Conservation (phyloP, 1,284 basidiomycete species). For the Phylloboletellus chloephorus region DNA sequence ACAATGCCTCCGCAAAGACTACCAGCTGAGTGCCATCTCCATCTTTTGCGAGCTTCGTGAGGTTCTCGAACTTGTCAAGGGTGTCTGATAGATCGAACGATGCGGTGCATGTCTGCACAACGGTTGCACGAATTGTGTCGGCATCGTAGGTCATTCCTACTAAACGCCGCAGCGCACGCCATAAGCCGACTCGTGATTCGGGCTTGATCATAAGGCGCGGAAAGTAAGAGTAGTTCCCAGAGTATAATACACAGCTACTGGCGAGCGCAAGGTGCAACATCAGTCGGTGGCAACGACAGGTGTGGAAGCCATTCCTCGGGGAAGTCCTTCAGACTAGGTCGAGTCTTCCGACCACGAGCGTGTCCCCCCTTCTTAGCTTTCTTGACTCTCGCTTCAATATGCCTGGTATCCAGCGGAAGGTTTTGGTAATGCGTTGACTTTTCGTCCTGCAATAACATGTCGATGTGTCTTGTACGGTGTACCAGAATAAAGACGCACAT, state of each 20-base stretch:
- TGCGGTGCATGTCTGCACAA: conserved; percentile 51
- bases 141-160: conserved; percentile 12
- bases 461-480: background rate
- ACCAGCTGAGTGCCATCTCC: conserved; percentile 51
- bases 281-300: conserved; percentile 2
- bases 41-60: conserved; percentile 47
- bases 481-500: conserved; percentile 47
- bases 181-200: conserved; percentile 8
- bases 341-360: conserved; percentile 50
- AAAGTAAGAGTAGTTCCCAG: conserved; percentile 6
- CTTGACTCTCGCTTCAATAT: conserved; percentile 62
- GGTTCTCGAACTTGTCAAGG: conserved; percentile 50
- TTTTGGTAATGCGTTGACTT: conserved; percentile 41
- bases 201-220: conserved; percentile 2
- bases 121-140: conserved; percentile 40
- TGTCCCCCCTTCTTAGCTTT: conserved; percentile 71
- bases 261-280: conserved; percentile 5
- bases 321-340: conserved; percentile 70
- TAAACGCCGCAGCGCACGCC: background rate
- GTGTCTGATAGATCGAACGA: conserved; percentile 51
- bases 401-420: conserved; percentile 72
- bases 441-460: conserved; percentile 21
- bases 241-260: conserved; percentile 8
- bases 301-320: conserved; percentile 74
- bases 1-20: conserved; percentile 74